Percentiles rank a stretch among this genome's conserved stretches.
Conservation (phyloP, 1,284 basidiomycete genomes). For the Blastosporella zonata region DNA sequence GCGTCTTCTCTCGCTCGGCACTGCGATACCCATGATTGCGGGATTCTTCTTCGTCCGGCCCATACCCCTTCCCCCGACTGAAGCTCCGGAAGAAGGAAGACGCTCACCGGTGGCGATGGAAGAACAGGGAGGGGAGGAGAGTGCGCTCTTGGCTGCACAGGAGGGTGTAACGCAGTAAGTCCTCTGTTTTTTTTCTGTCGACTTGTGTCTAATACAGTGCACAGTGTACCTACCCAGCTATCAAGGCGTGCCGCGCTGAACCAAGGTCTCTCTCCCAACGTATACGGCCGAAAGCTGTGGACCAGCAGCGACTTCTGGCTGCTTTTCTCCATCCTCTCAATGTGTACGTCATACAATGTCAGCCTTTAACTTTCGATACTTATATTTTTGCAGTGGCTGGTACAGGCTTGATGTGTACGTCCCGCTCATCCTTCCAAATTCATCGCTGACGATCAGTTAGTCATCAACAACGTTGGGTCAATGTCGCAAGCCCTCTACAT, state of each 20-base stretch:
- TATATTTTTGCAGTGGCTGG: slow-evolving; percentile 63
- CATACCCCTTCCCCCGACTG: slow-evolving; percentile 33
- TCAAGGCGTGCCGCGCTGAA: slow-evolving; percentile 14
- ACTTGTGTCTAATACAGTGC: neutral
- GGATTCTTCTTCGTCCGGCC: slow-evolving; percentile 38
- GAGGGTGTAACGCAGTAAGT: slow-evolving; percentile 9
- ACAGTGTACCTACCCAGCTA: slow-evolving; percentile 1
- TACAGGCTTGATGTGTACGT: slow-evolving; percentile 84
- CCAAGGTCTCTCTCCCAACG: slow-evolving; percentile 29
- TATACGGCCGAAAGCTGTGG: slow-evolving; percentile 35
- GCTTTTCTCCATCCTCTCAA: slow-evolving; percentile 65
- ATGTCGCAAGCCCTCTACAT: slow-evolving; percentile 85
- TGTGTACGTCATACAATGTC: slow-evolving; percentile 47
- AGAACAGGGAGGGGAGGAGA: slow-evolving; percentile 1
- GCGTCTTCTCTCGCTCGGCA: slow-evolving; percentile 36
- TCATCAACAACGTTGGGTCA: slow-evolving; percentile 95
- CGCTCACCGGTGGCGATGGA: neutral
- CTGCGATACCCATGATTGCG: slow-evolving; percentile 39
- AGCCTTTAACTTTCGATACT: neutral
- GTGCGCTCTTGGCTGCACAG: slow-evolving; percentile 7
- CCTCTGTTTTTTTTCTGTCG: neutral
- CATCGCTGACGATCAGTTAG: slow-evolving; percentile 33
- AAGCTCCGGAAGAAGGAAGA: slow-evolving; percentile 10
- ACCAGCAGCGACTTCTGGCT: slow-evolving; percentile 68
- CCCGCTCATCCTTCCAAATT: neutral